These are phyloP conservation scores for Suillus plorans DNA, from an alignment of 768 basidiomycete species.

Conservation along the genomic window DNA sequence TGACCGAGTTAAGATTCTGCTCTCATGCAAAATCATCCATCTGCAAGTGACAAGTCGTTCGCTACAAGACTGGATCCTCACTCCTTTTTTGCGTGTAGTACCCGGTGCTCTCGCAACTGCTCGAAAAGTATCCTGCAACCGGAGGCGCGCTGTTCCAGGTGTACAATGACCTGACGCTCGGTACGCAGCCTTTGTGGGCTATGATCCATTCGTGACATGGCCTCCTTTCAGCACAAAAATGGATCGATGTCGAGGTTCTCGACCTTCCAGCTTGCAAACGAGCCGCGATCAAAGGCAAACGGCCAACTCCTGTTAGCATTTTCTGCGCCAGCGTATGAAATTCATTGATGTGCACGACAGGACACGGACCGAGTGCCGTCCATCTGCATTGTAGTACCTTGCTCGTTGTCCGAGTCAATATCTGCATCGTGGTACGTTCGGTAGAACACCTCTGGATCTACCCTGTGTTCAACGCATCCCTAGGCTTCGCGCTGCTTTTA, in stretches of 20 bases:
- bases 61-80: not conserved
- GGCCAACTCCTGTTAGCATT: conserved; percentile 47
- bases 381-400: conserved; percentile 53
- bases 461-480: not conserved
- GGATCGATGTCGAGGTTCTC: conserved; percentile 61
- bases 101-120: conserved; percentile 42
- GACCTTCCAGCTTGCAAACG: conserved; percentile 57
- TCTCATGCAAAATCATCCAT: conserved; percentile 5
- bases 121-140: conserved; percentile 60
- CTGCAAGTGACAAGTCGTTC: conserved; percentile 1
- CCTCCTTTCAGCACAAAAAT: conserved; percentile 60
- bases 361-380: conserved; percentile 37
- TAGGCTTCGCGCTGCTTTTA: conserved; percentile 63
- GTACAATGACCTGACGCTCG: conserved; percentile 70
- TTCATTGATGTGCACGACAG: conserved; percentile 26
- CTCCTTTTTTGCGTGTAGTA: conserved; percentile 34
- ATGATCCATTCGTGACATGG: not conserved
- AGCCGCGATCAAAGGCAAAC: conserved; percentile 58
- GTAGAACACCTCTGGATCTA: not conserved
- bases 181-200: conserved; percentile 33
- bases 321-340: conserved; percentile 1
- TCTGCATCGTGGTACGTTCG: conserved; percentile 57
- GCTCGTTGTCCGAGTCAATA: conserved; percentile 62
- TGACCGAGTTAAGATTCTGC: not conserved
- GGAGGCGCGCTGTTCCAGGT: conserved; percentile 69